Percentiles rank a stretch among this genome's conserved stretches.
These are phyloP conservation scores for Fusarium sp. DNA, from an alignment of 2,329 filamentous ascomycete species.

Conservation along the genomic window DNA sequence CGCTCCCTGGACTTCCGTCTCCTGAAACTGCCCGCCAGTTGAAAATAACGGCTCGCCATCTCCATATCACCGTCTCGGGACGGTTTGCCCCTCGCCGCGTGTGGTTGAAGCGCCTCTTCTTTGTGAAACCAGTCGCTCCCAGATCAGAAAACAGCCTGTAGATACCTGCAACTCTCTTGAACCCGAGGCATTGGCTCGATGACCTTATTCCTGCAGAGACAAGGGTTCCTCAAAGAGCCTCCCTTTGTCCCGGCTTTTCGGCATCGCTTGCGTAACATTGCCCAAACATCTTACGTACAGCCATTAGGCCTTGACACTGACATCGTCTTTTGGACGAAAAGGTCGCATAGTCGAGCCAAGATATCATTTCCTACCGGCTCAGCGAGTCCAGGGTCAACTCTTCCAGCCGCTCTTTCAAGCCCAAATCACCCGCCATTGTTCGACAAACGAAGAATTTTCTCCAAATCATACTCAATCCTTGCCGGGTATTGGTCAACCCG, in stretches of 20 bases:
- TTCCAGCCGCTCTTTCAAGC: neutral
- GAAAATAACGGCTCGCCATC: neutral
- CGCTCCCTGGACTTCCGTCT: conserved; percentile 22
- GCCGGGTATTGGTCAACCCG: conserved; percentile 19
- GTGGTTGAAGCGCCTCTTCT: conserved; percentile 4
- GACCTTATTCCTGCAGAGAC: neutral
- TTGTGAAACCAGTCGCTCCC: neutral
- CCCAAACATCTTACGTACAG: neutral
- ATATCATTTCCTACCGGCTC: neutral
- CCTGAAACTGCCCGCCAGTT: conserved; percentile 19
- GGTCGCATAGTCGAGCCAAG: neutral
- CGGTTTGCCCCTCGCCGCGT: neutral
- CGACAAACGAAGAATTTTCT: conserved; percentile 21
- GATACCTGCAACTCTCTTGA: neutral
- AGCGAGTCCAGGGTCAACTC: neutral
- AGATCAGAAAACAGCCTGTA: neutral
- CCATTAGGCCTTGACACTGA: neutral
- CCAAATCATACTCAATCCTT: conserved; percentile 1
- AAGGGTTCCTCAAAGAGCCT: neutral
- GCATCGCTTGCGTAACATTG: neutral
- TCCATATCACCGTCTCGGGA: neutral
- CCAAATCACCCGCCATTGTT: conserved; percentile 1
- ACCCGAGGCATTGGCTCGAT: neutral
- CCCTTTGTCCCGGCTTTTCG: neutral
- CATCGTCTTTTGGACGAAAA: neutral